Evolutionary conservation across 2,329 filamentous ascomycete species (phyloP), one percentile per base, ranked within the genome.

Genomic region (Daldinia sp.): DNA sequence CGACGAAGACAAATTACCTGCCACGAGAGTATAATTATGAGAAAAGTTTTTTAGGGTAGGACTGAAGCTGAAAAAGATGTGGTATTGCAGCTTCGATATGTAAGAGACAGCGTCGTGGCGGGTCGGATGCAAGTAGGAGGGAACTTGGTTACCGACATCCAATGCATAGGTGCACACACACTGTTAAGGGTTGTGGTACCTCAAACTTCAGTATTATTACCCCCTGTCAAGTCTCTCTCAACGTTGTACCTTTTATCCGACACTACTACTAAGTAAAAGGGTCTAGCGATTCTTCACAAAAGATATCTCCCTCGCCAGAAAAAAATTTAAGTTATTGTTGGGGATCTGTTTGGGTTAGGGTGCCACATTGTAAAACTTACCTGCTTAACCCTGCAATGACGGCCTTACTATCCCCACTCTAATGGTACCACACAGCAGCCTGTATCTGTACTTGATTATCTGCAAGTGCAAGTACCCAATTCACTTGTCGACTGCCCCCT

Each of bases 341-440:
- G 74, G 74, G 70, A 73, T 78, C 77, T 76, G 76, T 76, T 77
- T 78, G 75, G 79, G 75, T 79, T 81, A 78, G 45, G 78, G 78
- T 78, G 63, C 70, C 63, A 71, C 68, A 69, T 70, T 69, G 64
- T 63, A 58, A 53, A 65, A 59, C 53, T n/a, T n/a, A n/a, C n/a
- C n/a, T 67, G 67, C 71, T 48, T 59, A 48, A 34, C 60, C 61
- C 34, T 67, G 51, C 37, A 63, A 47, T 58, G 63, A 9, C 30
- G 13, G 27, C 51, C 41, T 29, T 58, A 53, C 51, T n/a, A n/a
- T n/a, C n/a, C 53, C 63, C 67, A 61, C 51, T 58, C 50, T 21
- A 59, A 19, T 61, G 59, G 19, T 11, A 54, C 11, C 49, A 37
- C 17, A 41, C 19, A 7, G 21, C 17, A 9, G 19, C n/a, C 4